Percentiles rank a stretch among this genome's conserved stretches.
Conservation (phyloP, 495 filamentous ascomycete species). For the Talaromyces nanjingensis region DNA sequence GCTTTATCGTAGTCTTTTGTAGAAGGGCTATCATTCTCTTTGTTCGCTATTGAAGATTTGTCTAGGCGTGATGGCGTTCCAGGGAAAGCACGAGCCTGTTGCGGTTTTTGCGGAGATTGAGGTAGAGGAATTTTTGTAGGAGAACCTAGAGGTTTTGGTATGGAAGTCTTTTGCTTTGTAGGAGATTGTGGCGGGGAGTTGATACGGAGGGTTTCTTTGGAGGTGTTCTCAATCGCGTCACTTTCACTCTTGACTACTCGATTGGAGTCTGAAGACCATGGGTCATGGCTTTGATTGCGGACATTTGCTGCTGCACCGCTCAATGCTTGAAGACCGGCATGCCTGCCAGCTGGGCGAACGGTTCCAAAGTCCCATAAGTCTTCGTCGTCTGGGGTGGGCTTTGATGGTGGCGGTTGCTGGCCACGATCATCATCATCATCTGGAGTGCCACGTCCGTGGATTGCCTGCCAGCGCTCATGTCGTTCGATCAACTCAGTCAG, state of each 20-base stretch:
- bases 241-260: background rate
- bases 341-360: constrained; percentile 62
- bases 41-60: constrained; percentile 17
- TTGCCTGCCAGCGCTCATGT: constrained; percentile 75
- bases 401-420: constrained; percentile 21
- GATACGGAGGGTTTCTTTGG: constrained; percentile 18
- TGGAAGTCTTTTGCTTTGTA: constrained; percentile 11
- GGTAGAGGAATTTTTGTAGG: constrained; percentile 61
- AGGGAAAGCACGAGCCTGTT: constrained; percentile 29
- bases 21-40: constrained; percentile 24
- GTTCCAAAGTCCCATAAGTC: constrained; percentile 98
- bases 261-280: background rate
- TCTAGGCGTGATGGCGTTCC: constrained; percentile 35
- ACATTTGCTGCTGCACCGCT: constrained; percentile 68
- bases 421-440: constrained; percentile 55
- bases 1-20: constrained; percentile 55
- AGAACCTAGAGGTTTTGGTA: constrained; percentile 27
- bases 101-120: constrained; percentile 26
- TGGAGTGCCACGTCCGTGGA: constrained; percentile 42
- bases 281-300: constrained; percentile 32
- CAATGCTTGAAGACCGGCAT: constrained; percentile 54
- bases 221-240: background rate
- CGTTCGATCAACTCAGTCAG: constrained; percentile 91
- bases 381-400: constrained; percentile 38
- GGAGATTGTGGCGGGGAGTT: constrained; percentile 13